Evolutionary conservation across 176 grass and related monocot species (phyloP).

Genomic region (Juncus inflexus): DNA sequence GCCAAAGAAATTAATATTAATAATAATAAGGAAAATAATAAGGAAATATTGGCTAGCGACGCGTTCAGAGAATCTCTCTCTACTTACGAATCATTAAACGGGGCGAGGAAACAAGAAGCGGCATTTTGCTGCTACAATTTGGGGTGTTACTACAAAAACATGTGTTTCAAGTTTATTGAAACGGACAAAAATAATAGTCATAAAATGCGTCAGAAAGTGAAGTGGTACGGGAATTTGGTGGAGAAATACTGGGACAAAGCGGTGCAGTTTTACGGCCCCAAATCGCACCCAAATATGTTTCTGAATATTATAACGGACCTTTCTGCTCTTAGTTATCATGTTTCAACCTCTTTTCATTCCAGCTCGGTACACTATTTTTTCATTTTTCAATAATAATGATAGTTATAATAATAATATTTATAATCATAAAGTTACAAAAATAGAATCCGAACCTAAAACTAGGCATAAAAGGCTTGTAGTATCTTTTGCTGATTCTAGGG

Average conservation of each 20-base stretch:
- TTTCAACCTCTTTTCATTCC: constrained; percentile 54
- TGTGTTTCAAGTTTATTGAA: constrained; percentile 67
- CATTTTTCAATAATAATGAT: neutral
- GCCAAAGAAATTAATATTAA: constrained; percentile 63
- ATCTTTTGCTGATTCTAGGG: too few species aligned
- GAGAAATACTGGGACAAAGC: constrained; percentile 89
- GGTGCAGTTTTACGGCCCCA: constrained; percentile 75
- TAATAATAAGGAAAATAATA: constrained; percentile 44
- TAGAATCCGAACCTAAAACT: too few species aligned
- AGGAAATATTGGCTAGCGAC: constrained; percentile 66
- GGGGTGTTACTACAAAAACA: constrained; percentile 76
- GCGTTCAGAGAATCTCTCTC: constrained; percentile 87
- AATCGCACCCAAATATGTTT: constrained; percentile 83
- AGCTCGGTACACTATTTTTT: constrained; percentile 50
- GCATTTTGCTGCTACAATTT: constrained; percentile 91
- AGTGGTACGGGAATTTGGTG: constrained; percentile 77
- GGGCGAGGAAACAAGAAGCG: constrained; percentile 74
- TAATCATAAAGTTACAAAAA: too few species aligned
- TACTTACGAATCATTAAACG: constrained; percentile 80
- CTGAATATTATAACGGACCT: constrained; percentile 83
- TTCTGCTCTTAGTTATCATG: constrained; percentile 50
- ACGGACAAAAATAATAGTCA: constrained; percentile 26
- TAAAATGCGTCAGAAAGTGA: constrained; percentile 71
- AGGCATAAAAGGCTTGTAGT: too few species aligned
- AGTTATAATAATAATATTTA: too few species aligned